Percentiles rank a stretch among this genome's conserved stretches.
phyloP scores from a whole-genome alignment of 805 yeast genomes.

The Wickerhamiella hasegawae region DNA sequence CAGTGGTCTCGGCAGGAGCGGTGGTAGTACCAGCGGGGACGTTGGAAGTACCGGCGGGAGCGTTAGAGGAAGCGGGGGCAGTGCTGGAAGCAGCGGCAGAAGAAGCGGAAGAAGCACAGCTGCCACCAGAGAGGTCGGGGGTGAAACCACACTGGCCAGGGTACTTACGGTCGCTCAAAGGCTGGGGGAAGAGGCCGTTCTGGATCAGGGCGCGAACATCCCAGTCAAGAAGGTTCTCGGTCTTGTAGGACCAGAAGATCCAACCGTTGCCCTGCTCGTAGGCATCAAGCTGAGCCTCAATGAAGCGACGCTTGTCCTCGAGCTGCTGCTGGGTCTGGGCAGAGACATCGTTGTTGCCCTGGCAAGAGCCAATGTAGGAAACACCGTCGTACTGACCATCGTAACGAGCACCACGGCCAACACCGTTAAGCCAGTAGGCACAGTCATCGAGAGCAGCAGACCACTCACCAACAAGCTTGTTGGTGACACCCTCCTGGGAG shows the following conservation, averaged over 20 bases:
- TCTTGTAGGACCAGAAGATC: slow-evolving; percentile 88
- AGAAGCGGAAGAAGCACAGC: not conserved
- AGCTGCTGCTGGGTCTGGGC: slow-evolving; percentile 45
- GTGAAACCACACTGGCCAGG: slow-evolving; percentile 44
- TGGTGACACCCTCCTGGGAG: slow-evolving; percentile 38
- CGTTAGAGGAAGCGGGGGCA: not conserved
- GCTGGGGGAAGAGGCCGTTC: slow-evolving; percentile 62
- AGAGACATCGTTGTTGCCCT: slow-evolving; percentile 26
- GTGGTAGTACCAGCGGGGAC: not conserved
- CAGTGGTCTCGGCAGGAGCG: not conserved
- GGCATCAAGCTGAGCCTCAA: slow-evolving; percentile 84
- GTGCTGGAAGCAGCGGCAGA: not conserved
- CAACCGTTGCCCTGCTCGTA: slow-evolving; percentile 56
- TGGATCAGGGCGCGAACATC: slow-evolving; percentile 47
- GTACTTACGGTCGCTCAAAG: slow-evolving; percentile 47
- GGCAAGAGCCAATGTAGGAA: slow-evolving; percentile 44
- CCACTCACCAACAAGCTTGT: slow-evolving; percentile 75
- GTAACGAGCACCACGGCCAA: slow-evolving; percentile 61
- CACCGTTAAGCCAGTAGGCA: slow-evolving; percentile 76
- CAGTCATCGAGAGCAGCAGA: slow-evolving; percentile 82
- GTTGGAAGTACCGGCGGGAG: not conserved
- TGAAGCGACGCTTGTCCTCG: slow-evolving; percentile 41
- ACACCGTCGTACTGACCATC: slow-evolving; percentile 40
- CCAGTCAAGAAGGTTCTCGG: slow-evolving; percentile 72
- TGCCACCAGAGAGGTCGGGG: not conserved